phyloP scores from a whole-genome alignment of 257 asterid genomes.

The Nicotiana tabacum region DNA sequence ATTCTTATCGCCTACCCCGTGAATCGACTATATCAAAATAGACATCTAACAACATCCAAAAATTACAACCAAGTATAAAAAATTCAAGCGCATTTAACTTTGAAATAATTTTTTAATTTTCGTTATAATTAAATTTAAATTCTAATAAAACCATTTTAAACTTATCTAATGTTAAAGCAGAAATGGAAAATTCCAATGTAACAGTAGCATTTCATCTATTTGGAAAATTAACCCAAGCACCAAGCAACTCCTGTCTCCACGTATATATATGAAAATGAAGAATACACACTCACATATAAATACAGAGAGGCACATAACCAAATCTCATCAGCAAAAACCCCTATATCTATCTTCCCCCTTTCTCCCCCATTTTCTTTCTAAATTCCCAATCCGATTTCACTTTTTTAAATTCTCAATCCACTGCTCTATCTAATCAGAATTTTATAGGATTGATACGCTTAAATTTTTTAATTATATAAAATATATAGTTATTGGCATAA shows the following conservation, averaged over 20 bases:
- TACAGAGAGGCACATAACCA: constrained; percentile 30
- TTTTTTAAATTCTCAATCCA: constrained; percentile 27
- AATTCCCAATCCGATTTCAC: constrained; percentile 44
- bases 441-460: not conserved
- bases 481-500: constrained; percentile 8
- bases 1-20: too few relatives aligned
- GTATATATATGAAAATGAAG: not conserved
- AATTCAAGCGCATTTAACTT: too few relatives aligned
- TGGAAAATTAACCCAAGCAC: not conserved
- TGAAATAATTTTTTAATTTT: too few relatives aligned
- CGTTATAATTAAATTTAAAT: too few relatives aligned
- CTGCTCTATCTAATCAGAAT: constrained; percentile 17
- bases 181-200: not conserved
- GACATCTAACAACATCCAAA: too few relatives aligned
- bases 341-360: constrained; percentile 17
- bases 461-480: not conserved
- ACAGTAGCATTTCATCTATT: not conserved
- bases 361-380: constrained; percentile 18
- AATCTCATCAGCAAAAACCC: constrained; percentile 38
- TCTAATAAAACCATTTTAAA: not conserved
- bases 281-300: not conserved
- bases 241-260: not conserved
- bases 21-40: too few relatives aligned
- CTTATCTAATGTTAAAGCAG: not conserved
- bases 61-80: too few relatives aligned